A percentile compares a stretch with the other conserved stretches of the same genome.
These are phyloP conservation scores for Pseudonectria foliicola DNA, from an alignment of 2,329 filamentous ascomycete species.

Conservation along the genomic window DNA sequence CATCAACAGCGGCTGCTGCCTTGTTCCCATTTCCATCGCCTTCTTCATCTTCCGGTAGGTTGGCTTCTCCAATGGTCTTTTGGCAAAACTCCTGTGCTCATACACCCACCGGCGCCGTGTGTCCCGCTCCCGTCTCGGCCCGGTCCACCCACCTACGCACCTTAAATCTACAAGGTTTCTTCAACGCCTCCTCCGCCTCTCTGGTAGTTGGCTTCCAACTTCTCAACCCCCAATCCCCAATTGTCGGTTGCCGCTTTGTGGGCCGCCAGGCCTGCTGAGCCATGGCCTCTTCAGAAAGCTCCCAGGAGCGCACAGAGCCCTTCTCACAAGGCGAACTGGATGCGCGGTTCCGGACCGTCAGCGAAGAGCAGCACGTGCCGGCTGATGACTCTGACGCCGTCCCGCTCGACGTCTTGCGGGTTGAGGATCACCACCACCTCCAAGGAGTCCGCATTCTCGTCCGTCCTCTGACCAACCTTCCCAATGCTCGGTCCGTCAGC, in stretches of 20 bases:
- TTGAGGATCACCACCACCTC: slow-evolving; percentile 46
- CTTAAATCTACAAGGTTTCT: neutral
- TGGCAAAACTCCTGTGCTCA: no score
- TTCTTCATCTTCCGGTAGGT: neutral
- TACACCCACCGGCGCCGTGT: no score
- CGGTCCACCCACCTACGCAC: neutral
- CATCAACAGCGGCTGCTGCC: no score
- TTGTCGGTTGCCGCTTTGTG: slow-evolving; percentile 10
- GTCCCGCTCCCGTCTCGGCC: neutral
- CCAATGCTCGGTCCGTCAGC: slow-evolving; percentile 46
- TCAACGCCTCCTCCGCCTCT: neutral
- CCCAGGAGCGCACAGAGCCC: slow-evolving; percentile 50
- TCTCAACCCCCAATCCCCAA: neutral
- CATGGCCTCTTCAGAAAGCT: slow-evolving; percentile 39
- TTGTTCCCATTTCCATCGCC: neutral
- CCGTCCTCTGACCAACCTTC: slow-evolving; percentile 45
- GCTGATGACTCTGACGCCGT: slow-evolving; percentile 35
- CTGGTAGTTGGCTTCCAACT: neutral
- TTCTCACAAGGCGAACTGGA: slow-evolving; percentile 52
- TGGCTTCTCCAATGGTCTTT: no score
- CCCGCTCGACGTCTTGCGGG: slow-evolving; percentile 45
- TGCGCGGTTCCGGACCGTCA: slow-evolving; percentile 38
- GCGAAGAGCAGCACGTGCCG: slow-evolving; percentile 36
- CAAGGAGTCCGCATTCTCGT: slow-evolving; percentile 52
- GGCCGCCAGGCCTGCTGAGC: slow-evolving; percentile 21